Evolutionary conservation across 2,329 filamentous ascomycete species (phyloP).

Genomic region (Phaeosphaeriaceae sp.): DNA sequence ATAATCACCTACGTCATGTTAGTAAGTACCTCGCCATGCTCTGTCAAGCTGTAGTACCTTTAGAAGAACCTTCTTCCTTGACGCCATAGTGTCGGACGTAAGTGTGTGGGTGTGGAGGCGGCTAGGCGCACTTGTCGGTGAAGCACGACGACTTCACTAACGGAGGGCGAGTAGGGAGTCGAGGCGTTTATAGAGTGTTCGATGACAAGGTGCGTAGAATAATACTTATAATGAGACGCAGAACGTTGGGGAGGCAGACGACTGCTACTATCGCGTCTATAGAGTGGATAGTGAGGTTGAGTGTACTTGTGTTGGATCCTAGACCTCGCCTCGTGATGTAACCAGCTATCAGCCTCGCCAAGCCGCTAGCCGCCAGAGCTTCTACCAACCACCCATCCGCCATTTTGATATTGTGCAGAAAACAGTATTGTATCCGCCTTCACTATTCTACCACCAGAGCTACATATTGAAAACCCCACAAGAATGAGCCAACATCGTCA

Average conservation of each 20-base stretch:
- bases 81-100: conserved; percentile 36
- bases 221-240: background rate
- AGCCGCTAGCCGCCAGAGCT: conserved; percentile 7
- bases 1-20: conserved; percentile 80
- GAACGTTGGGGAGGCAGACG: background rate
- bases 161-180: background rate
- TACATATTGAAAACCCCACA: no score
- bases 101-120: conserved; percentile 8
- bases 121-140: conserved; percentile 9
- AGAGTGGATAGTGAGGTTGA: background rate
- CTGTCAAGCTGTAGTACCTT: conserved; percentile 65
- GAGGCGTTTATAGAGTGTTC: background rate
- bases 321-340: conserved; percentile 3
- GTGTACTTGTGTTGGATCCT: background rate
- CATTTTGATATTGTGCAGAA: no score
- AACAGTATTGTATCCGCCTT: no score
- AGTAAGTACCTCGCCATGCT: conserved; percentile 5
- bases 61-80: conserved; percentile 81
- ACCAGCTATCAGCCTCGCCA: conserved; percentile 7
- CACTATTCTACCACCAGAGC: no score
- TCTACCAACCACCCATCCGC: background rate
- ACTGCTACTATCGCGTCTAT: background rate
- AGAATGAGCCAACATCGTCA: no score
- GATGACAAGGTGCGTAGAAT: no score
- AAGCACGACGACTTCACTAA: background rate